phyloP scores from a whole-genome alignment of 768 basidiomycete genomes.

The Calocera viscosa region DNA sequence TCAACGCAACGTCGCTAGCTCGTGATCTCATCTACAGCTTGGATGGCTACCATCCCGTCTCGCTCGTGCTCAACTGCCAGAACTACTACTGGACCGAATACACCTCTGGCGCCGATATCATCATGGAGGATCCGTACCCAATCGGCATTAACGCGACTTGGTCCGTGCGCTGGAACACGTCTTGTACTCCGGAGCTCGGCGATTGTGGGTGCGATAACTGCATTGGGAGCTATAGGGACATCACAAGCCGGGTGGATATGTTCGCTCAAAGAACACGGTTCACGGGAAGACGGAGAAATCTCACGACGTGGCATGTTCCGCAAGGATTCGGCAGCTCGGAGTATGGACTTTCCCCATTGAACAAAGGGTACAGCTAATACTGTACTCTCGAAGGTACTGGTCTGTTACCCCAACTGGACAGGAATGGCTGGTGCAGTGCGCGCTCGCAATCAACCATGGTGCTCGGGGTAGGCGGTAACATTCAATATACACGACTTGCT shows the following conservation, averaged over 20 bases:
- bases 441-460: conserved; percentile 60
- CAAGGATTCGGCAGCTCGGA: conserved; percentile 55
- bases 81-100: conserved; percentile 52
- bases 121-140: conserved; percentile 54
- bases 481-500: neutral
- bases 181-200: conserved; percentile 39
- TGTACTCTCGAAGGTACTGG: conserved; percentile 43
- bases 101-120: conserved; percentile 51
- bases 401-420: conserved; percentile 49
- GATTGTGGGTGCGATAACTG: conserved; percentile 68
- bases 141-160: conserved; percentile 21
- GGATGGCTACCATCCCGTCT: conserved; percentile 46
- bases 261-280: conserved; percentile 46
- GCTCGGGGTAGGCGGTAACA: conserved; percentile 21
- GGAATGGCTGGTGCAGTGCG: conserved; percentile 54
- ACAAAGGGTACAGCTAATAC: neutral
- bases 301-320: conserved; percentile 67
- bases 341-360: conserved; percentile 19
- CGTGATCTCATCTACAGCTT: conserved; percentile 38
- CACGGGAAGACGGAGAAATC: conserved; percentile 55
- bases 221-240: conserved; percentile 53
- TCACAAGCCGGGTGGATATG: conserved; percentile 52
- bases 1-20: conserved; percentile 41
- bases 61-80: conserved; percentile 49
- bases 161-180: conserved; percentile 20